Conservation (phyloP, 371 early-diverging fungal genomes). For the Rhizopus sp. region DNA sequence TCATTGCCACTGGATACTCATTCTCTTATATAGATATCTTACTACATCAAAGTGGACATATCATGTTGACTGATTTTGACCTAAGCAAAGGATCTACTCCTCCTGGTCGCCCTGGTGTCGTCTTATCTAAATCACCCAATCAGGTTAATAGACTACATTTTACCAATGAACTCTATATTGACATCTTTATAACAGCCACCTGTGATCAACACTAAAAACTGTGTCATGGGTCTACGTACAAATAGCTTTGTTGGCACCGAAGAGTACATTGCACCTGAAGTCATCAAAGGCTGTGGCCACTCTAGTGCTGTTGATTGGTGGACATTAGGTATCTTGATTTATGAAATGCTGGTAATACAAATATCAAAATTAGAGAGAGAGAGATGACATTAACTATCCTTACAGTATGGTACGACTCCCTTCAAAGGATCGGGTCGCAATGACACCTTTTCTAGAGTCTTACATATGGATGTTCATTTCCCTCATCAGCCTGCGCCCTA, state of each 20-base stretch:
- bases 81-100: conserved; percentile 86
- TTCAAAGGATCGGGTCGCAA: conserved; percentile 91
- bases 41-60: conserved; percentile 92
- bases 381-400: conserved; percentile 4
- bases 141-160: conserved; percentile 19
- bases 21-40: conserved; percentile 72
- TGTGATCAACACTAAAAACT: conserved; percentile 83
- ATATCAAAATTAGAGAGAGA: neutral
- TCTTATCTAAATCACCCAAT: conserved; percentile 62
- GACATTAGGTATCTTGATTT: conserved; percentile 96
- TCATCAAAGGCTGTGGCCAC: conserved; percentile 92
- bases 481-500: conserved; percentile 59
- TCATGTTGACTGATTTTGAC: conserved; percentile 97
- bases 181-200: conserved; percentile 39
- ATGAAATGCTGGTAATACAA: conserved; percentile 87
- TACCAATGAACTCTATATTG: too few relatives aligned
- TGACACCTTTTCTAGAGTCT: conserved; percentile 82
- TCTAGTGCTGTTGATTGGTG: conserved; percentile 98
- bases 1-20: neutral
- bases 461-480: conserved; percentile 77
- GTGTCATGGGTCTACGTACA: conserved; percentile 84
- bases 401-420: conserved; percentile 87
- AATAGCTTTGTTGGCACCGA: conserved; percentile 98
- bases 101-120: conserved; percentile 75
- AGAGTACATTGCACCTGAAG: conserved; percentile 97